Evolutionary conservation across 345 rosid species (phyloP).

Genomic region (Turritis glabra): DNA sequence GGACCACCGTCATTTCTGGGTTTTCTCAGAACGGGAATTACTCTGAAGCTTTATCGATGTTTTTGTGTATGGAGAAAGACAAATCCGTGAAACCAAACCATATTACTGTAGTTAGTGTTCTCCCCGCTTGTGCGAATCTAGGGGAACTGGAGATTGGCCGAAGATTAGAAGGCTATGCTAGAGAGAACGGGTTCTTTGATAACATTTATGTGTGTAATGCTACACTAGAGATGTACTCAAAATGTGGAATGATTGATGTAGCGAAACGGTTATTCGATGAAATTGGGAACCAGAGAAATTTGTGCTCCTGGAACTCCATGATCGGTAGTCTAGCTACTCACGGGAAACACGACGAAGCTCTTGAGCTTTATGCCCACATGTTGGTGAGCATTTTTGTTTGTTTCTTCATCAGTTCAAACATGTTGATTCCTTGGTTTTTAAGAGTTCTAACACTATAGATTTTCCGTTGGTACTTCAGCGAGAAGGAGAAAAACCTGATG

Average conservation of each 20-base stretch:
- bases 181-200: slow-evolving; percentile 58
- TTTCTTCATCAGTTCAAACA: not conserved
- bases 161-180: slow-evolving; percentile 63
- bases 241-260: slow-evolving; percentile 64
- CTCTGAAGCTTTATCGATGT: slow-evolving; percentile 53
- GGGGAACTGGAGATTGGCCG: slow-evolving; percentile 70
- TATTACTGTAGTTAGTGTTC: slow-evolving; percentile 68
- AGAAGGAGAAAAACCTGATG: slow-evolving; percentile 59
- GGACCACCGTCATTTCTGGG: slow-evolving; percentile 81
- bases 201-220: slow-evolving; percentile 66
- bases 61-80: slow-evolving; percentile 70
- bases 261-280: slow-evolving; percentile 61
- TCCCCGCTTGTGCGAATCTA: slow-evolving; percentile 71
- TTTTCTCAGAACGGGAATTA: slow-evolving; percentile 65
- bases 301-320: slow-evolving; percentile 92
- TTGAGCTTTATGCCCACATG: slow-evolving; percentile 62
- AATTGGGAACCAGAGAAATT: slow-evolving; percentile 57
- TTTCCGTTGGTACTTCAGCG: slow-evolving; percentile 37
- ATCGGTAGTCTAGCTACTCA: slow-evolving; percentile 74
- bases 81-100: slow-evolving; percentile 56
- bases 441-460: slow-evolving; percentile 10
- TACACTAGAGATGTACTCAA: slow-evolving; percentile 66
- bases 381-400: slow-evolving; percentile 45
- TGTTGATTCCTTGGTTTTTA: not conserved
- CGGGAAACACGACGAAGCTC: slow-evolving; percentile 60